Conservation (phyloP, 2,329 filamentous ascomycete genomes). For the Purpureocillium takamizusanense region DNA sequence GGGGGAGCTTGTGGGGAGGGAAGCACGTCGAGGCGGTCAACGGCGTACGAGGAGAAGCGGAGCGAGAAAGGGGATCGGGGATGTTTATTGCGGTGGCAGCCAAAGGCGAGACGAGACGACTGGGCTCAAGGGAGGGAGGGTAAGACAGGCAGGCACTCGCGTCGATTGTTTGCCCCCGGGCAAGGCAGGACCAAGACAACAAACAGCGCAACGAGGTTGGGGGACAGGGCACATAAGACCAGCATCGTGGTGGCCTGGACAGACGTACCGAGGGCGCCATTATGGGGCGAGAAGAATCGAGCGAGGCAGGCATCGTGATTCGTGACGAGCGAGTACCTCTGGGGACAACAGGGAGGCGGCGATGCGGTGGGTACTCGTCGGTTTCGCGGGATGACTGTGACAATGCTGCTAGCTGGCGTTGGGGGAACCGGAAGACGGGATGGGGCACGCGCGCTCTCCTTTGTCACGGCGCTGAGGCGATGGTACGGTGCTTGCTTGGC, state of each 20-base stretch:
- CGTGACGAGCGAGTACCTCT: too few species aligned
- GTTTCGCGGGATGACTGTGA: too few species aligned
- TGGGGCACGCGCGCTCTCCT: too few species aligned
- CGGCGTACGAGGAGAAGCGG: neutral
- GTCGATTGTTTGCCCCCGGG: neutral
- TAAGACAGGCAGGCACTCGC: neutral
- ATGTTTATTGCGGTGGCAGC: too few species aligned
- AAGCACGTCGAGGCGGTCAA: neutral
- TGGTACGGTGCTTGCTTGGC: too few species aligned
- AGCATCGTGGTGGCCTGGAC: too few species aligned
- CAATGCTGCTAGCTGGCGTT: too few species aligned
- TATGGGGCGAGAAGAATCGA: constrained; percentile 52
- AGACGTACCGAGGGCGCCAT: constrained; percentile 53
- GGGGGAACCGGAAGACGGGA: too few species aligned
- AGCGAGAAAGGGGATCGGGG: constrained; percentile 1
- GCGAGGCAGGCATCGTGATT: constrained; percentile 42
- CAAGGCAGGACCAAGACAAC: constrained; percentile 4
- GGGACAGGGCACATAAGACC: too few species aligned
- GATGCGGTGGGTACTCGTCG: too few species aligned
- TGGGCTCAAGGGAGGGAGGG: constrained; percentile 5
- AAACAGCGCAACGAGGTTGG: constrained; percentile 5
- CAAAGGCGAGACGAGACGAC: neutral
- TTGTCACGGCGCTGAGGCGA: too few species aligned
- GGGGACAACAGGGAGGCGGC: too few species aligned
- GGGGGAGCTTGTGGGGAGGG: neutral